A percentile compares a stretch with the other conserved stretches of the same genome.
These are phyloP conservation scores for Amaranthus palmeri DNA, from an alignment of 148 eudicot species.

Conservation along the genomic window DNA sequence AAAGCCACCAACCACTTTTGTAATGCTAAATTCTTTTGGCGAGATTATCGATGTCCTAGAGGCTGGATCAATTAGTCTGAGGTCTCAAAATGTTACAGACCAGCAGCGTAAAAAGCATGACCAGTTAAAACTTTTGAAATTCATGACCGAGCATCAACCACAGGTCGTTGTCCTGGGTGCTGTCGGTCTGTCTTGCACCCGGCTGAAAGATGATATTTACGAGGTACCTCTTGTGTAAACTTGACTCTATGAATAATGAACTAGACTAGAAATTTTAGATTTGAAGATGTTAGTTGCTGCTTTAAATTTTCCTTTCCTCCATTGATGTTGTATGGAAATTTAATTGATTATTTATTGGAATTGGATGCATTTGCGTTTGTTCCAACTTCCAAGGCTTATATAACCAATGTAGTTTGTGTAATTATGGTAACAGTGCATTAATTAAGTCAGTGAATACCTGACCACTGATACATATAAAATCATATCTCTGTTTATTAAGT, in stretches of 20 bases:
- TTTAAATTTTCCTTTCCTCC: no score
- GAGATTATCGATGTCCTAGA: constrained; percentile 80
- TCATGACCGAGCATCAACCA: constrained; percentile 96
- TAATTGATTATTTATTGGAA: background rate
- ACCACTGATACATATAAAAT: no score
- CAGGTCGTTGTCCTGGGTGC: constrained; percentile 93
- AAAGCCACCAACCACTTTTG: constrained; percentile 85
- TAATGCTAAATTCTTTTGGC: constrained; percentile 94
- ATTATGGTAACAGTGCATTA: background rate
- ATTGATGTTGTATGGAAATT: background rate
- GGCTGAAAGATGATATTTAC: constrained; percentile 85
- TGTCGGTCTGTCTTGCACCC: constrained; percentile 72
- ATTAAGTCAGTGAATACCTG: background rate
- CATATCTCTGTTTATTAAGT: no score
- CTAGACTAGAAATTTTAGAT: no score
- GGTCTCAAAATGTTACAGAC: constrained; percentile 64
- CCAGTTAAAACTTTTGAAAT: constrained; percentile 71
- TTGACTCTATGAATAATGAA: no score
- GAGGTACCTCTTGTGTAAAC: constrained; percentile 46
- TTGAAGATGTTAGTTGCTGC: background rate
- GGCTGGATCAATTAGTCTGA: constrained; percentile 69
- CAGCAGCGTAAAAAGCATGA: constrained; percentile 90
- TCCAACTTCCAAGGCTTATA: background rate
- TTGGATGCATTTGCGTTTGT: background rate
- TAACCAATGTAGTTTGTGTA: background rate